These are phyloP conservation scores for Russula lepida DNA, from an alignment of 768 basidiomycete species.

Conservation along the genomic window DNA sequence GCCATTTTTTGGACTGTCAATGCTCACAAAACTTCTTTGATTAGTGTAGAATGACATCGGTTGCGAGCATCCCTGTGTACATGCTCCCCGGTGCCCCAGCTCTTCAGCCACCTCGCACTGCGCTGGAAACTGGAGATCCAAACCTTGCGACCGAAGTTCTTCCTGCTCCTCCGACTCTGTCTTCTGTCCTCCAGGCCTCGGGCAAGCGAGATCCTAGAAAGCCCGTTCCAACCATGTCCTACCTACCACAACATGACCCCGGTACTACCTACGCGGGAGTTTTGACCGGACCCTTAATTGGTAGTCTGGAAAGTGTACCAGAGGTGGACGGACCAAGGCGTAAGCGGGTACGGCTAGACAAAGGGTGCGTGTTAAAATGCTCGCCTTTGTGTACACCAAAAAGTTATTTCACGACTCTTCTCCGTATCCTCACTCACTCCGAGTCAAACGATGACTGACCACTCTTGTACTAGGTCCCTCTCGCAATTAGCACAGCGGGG, in stretches of 20 bases:
- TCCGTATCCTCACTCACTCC: background rate
- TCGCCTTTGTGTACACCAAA: background rate
- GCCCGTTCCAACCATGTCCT: slow-evolving; percentile 58
- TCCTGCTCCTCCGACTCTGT: slow-evolving; percentile 75
- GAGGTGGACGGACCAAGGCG: slow-evolving; percentile 58
- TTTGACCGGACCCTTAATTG: slow-evolving; percentile 49
- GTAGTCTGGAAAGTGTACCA: slow-evolving; percentile 33
- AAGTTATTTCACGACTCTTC: background rate
- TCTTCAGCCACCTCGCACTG: slow-evolving; percentile 71
- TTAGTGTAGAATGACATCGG: slow-evolving; percentile 50
- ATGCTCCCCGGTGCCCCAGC: slow-evolving; percentile 65
- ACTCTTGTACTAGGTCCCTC: slow-evolving; percentile 36
- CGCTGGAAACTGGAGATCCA: slow-evolving; percentile 51
- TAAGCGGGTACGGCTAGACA: slow-evolving; percentile 67
- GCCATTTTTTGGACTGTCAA: background rate
- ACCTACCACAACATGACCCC: slow-evolving; percentile 77
- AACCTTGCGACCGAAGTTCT: slow-evolving; percentile 83
- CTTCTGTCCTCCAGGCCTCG: slow-evolving; percentile 56
- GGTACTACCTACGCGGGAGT: slow-evolving; percentile 82
- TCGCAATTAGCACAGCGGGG: slow-evolving; percentile 67
- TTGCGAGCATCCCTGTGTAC: slow-evolving; percentile 62
- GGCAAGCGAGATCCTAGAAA: slow-evolving; percentile 76
- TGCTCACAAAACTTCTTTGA: slow-evolving; percentile 6
- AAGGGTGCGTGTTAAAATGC: slow-evolving; percentile 45
- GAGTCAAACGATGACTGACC: background rate